These are phyloP conservation scores for Prunus yedoensis DNA, from an alignment of 331 rosid species.

Conservation along the genomic window DNA sequence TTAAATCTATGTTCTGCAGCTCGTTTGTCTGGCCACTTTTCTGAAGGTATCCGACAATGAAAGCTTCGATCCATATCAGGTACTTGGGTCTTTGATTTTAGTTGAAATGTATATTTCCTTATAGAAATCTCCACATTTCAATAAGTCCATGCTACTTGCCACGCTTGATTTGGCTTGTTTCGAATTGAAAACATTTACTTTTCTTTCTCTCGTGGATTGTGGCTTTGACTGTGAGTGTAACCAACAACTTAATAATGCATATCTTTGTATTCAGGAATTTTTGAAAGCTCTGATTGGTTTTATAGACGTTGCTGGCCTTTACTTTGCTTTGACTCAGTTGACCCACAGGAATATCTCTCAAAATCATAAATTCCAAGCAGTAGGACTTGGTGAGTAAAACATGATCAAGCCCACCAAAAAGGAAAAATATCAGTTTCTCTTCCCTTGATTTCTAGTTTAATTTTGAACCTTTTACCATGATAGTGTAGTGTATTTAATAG, in stretches of 20 bases:
- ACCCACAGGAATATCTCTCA: constrained; percentile 98
- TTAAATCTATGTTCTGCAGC: constrained; percentile 43
- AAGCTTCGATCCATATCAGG: constrained; percentile 97
- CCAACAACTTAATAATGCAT: not conserved
- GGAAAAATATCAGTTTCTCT: not conserved
- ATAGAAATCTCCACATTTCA: not conserved
- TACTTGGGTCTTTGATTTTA: constrained; percentile 22
- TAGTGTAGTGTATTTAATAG: not conserved
- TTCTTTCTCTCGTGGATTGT: not conserved
- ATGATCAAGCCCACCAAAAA: constrained; percentile 3
- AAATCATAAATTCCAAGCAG: constrained; percentile 97
- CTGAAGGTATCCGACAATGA: constrained; percentile 94
- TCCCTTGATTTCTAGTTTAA: constrained; percentile 8
- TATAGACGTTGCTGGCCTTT: constrained; percentile 92
- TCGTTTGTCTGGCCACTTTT: constrained; percentile 94
- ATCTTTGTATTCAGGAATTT: constrained; percentile 53
- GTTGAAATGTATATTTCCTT: not conserved
- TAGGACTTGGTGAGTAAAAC: constrained; percentile 82
- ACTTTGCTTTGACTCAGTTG: constrained; percentile 96
- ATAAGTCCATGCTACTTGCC: not conserved
- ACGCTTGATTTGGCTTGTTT: not conserved
- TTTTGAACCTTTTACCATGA: not conserved
- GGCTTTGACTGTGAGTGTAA: not conserved
- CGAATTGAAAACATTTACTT: too few relatives aligned
- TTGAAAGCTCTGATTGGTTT: constrained; percentile 94